Evolutionary conservation across 192 early-diverging fungal genomes (phyloP).

Genomic region (Umbelopsis isabellina): DNA sequence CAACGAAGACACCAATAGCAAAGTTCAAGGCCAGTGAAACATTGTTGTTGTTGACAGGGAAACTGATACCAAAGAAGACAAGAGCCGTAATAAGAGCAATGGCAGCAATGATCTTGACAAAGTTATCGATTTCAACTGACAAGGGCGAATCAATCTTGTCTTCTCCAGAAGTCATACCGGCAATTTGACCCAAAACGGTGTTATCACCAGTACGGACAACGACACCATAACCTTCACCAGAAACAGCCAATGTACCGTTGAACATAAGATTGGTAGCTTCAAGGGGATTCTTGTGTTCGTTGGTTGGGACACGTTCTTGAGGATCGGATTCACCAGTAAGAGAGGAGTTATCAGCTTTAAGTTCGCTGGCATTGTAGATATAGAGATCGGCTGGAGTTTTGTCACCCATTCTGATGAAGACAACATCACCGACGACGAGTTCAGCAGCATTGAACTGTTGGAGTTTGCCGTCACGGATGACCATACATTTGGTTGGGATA

Average conservation of each 20-base stretch:
- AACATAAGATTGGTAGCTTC: conserved; percentile 93
- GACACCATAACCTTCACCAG: conserved; percentile 89
- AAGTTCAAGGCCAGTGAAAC: conserved; percentile 81
- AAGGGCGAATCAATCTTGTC: conserved; percentile 75
- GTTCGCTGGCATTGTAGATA: conserved; percentile 76
- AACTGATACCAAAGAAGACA: conserved; percentile 83
- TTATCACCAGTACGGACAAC: conserved; percentile 92
- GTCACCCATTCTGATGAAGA: conserved; percentile 90
- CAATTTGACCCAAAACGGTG: conserved; percentile 96
- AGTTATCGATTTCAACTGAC: conserved; percentile 73
- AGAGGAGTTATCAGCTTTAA: conserved; percentile 98
- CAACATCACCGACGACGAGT: conserved; percentile 87
- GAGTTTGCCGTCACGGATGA: conserved; percentile 76
- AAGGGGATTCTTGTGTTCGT: conserved; percentile 79
- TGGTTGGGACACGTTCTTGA: conserved; percentile 73
- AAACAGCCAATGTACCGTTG: conserved; percentile 84
- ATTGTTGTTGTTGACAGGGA: conserved; percentile 60
- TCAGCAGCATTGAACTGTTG: conserved; percentile 67
- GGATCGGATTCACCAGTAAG: conserved; percentile 96
- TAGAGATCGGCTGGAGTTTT: conserved; percentile 93
- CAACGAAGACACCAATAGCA: conserved; percentile 87
- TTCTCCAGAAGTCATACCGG: conserved; percentile 81
- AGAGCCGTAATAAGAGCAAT: conserved; percentile 77
- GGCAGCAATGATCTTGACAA: conserved; percentile 85
- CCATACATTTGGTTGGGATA: conserved; percentile 85